phyloP scores from a whole-genome alignment of 192 early-diverging fungal species.

The Entomortierella chlamydospora region DNA sequence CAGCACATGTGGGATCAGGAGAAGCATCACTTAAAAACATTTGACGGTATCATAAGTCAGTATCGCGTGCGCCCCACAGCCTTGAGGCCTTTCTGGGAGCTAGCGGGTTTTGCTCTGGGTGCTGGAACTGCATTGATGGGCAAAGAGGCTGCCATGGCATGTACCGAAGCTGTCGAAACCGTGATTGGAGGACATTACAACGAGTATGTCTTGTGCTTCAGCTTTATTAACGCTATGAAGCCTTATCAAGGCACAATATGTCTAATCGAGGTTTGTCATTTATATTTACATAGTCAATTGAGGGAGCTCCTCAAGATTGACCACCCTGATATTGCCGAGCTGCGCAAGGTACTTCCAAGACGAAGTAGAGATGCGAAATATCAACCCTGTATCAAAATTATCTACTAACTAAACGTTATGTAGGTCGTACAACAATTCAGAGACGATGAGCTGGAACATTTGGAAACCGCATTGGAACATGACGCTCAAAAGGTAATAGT shows the following conservation, averaged over 20 bases:
- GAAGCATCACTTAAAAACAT: constrained; percentile 80
- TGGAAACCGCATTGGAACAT: constrained; percentile 88
- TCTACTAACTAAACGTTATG: neutral
- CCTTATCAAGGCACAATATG: neutral
- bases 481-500: constrained; percentile 75
- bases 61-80: constrained; percentile 89
- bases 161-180: constrained; percentile 97
- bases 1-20: constrained; percentile 98
- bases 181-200: constrained; percentile 97
- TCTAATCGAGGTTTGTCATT: neutral
- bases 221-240: neutral
- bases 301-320: constrained; percentile 83
- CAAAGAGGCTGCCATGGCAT: constrained; percentile 98
- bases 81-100: constrained; percentile 88
- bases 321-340: constrained; percentile 68
- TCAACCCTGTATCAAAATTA: neutral
- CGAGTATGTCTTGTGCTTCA: constrained; percentile 66
- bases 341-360: constrained; percentile 73
- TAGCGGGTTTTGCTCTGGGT: constrained; percentile 87
- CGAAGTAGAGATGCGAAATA: neutral
- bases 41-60: constrained; percentile 80
- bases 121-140: constrained; percentile 89
- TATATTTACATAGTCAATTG: constrained; percentile 68
- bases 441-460: constrained; percentile 96
- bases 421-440: constrained; percentile 86